A percentile compares a stretch with the other conserved stretches of the same genome.
Evolutionary conservation across 345 rosid genomes (phyloP).

Genomic region (Arabis hirsuta): DNA sequence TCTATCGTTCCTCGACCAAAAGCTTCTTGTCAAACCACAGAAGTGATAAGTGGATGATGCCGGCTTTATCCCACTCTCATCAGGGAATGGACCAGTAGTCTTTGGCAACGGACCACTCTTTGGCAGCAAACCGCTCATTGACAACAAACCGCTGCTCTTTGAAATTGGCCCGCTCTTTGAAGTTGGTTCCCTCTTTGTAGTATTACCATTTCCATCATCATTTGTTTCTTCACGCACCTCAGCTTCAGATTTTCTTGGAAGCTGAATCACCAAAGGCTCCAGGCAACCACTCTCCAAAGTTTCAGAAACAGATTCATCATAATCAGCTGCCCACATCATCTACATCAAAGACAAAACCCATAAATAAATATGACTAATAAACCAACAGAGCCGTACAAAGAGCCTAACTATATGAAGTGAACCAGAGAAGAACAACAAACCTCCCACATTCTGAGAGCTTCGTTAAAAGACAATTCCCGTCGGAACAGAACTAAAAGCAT

Average conservation of each 20-base stretch:
- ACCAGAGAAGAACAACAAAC: conserved; percentile 46
- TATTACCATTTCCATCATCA: conserved; percentile 49
- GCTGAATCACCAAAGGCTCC: conserved; percentile 67
- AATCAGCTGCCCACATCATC: conserved; percentile 99
- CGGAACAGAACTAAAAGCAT: conserved; percentile 93
- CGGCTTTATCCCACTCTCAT: conserved; percentile 54
- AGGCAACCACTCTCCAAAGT: conserved; percentile 70
- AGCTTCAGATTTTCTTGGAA: conserved; percentile 53
- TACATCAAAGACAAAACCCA: conserved; percentile 44
- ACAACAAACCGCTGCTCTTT: conserved; percentile 49
- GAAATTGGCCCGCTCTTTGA: conserved; percentile 44
- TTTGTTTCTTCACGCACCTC: conserved; percentile 52
- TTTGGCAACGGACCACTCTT: conserved; percentile 47
- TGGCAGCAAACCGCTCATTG: conserved; percentile 47
- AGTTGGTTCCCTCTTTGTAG: conserved; percentile 35
- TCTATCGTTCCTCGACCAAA: conserved; percentile 68
- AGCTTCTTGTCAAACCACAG: conserved; percentile 74
- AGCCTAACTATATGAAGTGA: conserved; percentile 13
- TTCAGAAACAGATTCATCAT: conserved; percentile 61
- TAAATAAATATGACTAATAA: background rate
- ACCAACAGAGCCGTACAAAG: conserved; percentile 9
- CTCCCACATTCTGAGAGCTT: conserved; percentile 98
- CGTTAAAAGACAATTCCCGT: conserved; percentile 72
- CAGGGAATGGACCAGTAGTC: conserved; percentile 50
- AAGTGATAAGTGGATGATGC: conserved; percentile 55